A percentile compares a stretch with the other conserved stretches of the same genome.
Conservation (phyloP, 257 asterid species). For the Lithospermum erythrorhizon region DNA sequence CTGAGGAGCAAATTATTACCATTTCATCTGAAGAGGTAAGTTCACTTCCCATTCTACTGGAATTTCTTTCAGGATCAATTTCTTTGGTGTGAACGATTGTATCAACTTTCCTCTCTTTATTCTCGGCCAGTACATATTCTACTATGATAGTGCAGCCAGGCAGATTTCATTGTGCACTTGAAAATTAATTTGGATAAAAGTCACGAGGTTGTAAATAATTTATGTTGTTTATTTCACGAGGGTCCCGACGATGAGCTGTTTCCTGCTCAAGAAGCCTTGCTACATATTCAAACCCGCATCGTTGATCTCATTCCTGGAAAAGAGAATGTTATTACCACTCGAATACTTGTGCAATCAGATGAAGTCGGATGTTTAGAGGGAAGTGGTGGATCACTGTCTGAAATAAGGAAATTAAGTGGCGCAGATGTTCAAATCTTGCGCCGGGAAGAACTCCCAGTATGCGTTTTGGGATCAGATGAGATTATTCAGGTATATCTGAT, state of each 20-base stretch:
- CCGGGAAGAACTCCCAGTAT: constrained; percentile 49
- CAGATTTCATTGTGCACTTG: neutral
- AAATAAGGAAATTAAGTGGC: constrained; percentile 49
- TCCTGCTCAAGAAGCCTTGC: constrained; percentile 98
- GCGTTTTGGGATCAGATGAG: constrained; percentile 50
- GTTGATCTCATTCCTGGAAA: constrained; percentile 65
- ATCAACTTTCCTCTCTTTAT: neutral
- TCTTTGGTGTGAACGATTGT: neutral
- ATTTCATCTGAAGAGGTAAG: constrained; percentile 81
- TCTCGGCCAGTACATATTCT: neutral
- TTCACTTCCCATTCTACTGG: constrained; percentile 4
- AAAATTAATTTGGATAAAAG: neutral
- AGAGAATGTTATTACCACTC: constrained; percentile 67
- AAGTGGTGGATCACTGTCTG: constrained; percentile 30
- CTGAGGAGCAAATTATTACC: constrained; percentile 55
- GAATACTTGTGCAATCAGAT: constrained; percentile 66
- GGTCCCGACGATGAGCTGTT: constrained; percentile 93
- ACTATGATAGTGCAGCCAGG: neutral
- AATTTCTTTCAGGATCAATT: constrained; percentile 3
- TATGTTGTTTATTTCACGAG: constrained; percentile 31
- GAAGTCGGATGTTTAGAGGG: constrained; percentile 54
- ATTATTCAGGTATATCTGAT: constrained; percentile 57
- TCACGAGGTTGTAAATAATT: constrained; percentile 8
- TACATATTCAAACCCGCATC: constrained; percentile 87
- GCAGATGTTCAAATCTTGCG: constrained; percentile 55